Evolutionary conservation across 371 early-diverging fungal genomes (phyloP), one percentile per base, ranked within the genome.

Genomic region (Rhizopus arrhizus): DNA sequence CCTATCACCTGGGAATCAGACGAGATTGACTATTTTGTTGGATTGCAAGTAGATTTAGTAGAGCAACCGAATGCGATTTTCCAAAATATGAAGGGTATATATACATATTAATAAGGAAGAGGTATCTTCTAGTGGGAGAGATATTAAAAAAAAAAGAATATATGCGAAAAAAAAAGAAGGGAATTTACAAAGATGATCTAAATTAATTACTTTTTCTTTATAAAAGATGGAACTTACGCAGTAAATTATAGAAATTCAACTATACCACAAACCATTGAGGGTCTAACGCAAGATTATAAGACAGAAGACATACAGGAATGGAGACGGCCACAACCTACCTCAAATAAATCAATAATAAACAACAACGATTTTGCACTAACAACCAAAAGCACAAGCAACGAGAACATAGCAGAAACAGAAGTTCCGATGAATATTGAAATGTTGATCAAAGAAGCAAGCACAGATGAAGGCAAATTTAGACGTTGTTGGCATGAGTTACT

Each of bases 41-140:
- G 88, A 5, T 75, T 89, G 33, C 88, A 85, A 58, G 77, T 86
- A 1, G 87, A 87, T 62, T 51, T 88, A 15, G 81, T 88, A 2
- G 83, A 85, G 42, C 86, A 85, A 62, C 84, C 86, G 31, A 77
- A 85, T 53, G 75, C 81, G 22, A 85, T 87, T 58, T 59, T 87
- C 57, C 69, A 77, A 32, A 78, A 76, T 50, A 74, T 83, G 77
- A 69, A 70, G 40, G 65, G 68, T 68, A 22, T 2, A 22, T 22
- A 22, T 22, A 22, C 22, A 22, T 22, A 22, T 22, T 22, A 22
- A 22, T 22, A 22, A 22, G 22, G 22, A 22, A 22, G 22, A 22
- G 22, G 22, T 22, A 22, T 22, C 22, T 22, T 22, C 22, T 22
- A 22, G 22, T 22, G 22, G 22, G 22, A 22, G 22, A 22, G 22